A percentile compares a stretch with the other conserved stretches of the same genome.
These are phyloP conservation scores for Pseudocohnilembus persalinus DNA, from an alignment of 169 alveolate species.

Conservation along the genomic window DNA sequence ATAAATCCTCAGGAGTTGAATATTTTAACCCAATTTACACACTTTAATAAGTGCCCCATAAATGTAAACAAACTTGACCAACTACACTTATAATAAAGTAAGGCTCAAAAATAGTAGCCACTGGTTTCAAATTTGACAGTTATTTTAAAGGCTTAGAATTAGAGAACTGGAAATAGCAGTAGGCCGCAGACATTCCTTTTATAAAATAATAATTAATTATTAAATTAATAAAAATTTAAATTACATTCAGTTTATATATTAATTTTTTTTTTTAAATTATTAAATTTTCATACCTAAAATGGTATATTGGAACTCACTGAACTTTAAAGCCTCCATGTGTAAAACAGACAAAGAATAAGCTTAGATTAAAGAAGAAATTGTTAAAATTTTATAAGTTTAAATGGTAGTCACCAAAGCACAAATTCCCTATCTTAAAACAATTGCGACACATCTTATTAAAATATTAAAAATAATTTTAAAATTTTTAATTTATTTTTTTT, in stretches of 20 bases:
- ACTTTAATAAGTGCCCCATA: slow-evolving; percentile 52
- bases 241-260: neutral
- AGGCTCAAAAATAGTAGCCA: slow-evolving; percentile 71
- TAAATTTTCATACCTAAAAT: slow-evolving; percentile 53
- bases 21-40: slow-evolving; percentile 47
- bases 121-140: slow-evolving; percentile 72
- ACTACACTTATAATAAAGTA: slow-evolving; percentile 66
- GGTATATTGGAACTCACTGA: slow-evolving; percentile 97
- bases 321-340: slow-evolving; percentile 96
- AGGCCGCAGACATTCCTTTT: slow-evolving; percentile 47
- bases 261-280: no score
- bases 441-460: slow-evolving; percentile 82
- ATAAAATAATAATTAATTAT: no score
- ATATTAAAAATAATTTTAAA: slow-evolving; percentile 45
- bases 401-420: slow-evolving; percentile 95
- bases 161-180: slow-evolving; percentile 67
- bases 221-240: no score
- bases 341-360: slow-evolving; percentile 95
- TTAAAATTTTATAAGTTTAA: slow-evolving; percentile 95
- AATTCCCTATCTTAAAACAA: slow-evolving; percentile 93
- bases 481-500: no score
- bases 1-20: slow-evolving; percentile 54
- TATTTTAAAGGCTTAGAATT: slow-evolving; percentile 68
- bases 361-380: slow-evolving; percentile 92
- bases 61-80: slow-evolving; percentile 61